These are phyloP conservation scores for Papiliotrema laurentii DNA, from an alignment of 1,284 basidiomycete genomes.

Conservation along the genomic window DNA sequence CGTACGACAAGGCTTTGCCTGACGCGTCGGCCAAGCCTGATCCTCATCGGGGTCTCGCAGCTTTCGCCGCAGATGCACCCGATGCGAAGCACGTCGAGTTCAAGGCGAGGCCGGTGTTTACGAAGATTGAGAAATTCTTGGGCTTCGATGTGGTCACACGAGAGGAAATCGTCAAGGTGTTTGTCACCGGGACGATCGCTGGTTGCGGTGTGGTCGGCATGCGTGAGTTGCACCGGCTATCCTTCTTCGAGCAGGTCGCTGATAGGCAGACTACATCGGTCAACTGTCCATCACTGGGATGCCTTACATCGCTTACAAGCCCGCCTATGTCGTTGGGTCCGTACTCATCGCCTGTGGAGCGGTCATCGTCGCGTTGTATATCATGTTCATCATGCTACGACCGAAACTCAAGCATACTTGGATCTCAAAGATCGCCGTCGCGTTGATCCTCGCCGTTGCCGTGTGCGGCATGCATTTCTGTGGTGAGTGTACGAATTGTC, in stretches of 20 bases:
- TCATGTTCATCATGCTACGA: slow-evolving; percentile 52
- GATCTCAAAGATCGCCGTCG: slow-evolving; percentile 47
- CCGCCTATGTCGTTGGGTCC: slow-evolving; percentile 46
- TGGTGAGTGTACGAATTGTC: slow-evolving; percentile 15
- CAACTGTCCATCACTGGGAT: slow-evolving; percentile 50
- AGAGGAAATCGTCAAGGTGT: slow-evolving; percentile 45
- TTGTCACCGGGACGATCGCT: slow-evolving; percentile 47
- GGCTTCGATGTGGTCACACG: slow-evolving; percentile 46
- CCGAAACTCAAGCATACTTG: slow-evolving; percentile 51
- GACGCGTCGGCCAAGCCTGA: not conserved
- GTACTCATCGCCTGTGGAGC: slow-evolving; percentile 49
- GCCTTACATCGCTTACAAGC: slow-evolving; percentile 46
- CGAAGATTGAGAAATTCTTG: slow-evolving; percentile 27
- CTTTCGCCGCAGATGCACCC: too few relatives aligned
- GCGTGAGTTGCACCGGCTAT: slow-evolving; percentile 38
- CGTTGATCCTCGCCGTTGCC: slow-evolving; percentile 46
- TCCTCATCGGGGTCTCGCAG: too few relatives aligned
- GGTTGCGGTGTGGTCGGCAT: slow-evolving; percentile 51
- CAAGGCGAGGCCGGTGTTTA: slow-evolving; percentile 4
- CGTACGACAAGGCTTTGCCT: slow-evolving; percentile 1
- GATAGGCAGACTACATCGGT: slow-evolving; percentile 48
- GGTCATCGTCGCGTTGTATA: slow-evolving; percentile 49
- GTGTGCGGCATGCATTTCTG: slow-evolving; percentile 49
- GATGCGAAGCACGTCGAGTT: slow-evolving; percentile 8
- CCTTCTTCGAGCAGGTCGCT: slow-evolving; percentile 2